These are phyloP conservation scores for Barnettozyma vustinii DNA, from an alignment of 805 yeast genomes.

Conservation along the genomic window DNA sequence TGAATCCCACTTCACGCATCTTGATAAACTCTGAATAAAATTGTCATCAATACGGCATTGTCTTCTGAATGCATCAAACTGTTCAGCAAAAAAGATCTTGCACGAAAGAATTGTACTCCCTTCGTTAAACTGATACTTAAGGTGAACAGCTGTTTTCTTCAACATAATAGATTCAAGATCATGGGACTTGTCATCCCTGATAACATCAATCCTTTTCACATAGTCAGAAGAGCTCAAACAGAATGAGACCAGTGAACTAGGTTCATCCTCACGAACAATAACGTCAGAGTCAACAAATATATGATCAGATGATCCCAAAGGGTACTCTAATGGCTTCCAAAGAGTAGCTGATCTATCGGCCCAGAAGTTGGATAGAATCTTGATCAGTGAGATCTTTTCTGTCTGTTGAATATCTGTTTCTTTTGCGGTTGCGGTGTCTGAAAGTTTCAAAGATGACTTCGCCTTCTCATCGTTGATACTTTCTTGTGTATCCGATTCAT, in stretches of 20 bases:
- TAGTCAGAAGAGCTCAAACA: constrained; percentile 86
- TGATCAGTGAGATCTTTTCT: constrained; percentile 74
- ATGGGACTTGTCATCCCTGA: constrained; percentile 9
- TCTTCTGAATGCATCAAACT: constrained; percentile 87
- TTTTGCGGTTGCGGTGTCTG: constrained; percentile 16
- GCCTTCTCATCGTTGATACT: constrained; percentile 13
- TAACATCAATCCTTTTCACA: constrained; percentile 47
- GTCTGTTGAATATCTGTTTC: constrained; percentile 34
- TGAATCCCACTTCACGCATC: constrained; percentile 95
- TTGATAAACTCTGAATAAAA: constrained; percentile 81
- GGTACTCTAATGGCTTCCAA: constrained; percentile 90
- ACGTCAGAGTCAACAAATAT: constrained; percentile 91
- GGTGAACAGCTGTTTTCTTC: constrained; percentile 80
- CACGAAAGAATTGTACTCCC: constrained; percentile 81
- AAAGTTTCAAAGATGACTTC: constrained; percentile 8
- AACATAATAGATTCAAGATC: constrained; percentile 64
- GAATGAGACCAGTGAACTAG: constrained; percentile 89
- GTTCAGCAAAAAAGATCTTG: constrained; percentile 92
- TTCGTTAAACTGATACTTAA: constrained; percentile 88
- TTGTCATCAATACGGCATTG: constrained; percentile 73
- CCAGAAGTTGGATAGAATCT: constrained; percentile 88
- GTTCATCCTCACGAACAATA: constrained; percentile 93
- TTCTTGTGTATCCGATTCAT: constrained; percentile 16
- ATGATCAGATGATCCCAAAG: constrained; percentile 74
- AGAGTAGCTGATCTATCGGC: constrained; percentile 93